Evolutionary conservation across 2,329 filamentous ascomycete species (phyloP).

Genomic region (Diaporthe citriasiana): DNA sequence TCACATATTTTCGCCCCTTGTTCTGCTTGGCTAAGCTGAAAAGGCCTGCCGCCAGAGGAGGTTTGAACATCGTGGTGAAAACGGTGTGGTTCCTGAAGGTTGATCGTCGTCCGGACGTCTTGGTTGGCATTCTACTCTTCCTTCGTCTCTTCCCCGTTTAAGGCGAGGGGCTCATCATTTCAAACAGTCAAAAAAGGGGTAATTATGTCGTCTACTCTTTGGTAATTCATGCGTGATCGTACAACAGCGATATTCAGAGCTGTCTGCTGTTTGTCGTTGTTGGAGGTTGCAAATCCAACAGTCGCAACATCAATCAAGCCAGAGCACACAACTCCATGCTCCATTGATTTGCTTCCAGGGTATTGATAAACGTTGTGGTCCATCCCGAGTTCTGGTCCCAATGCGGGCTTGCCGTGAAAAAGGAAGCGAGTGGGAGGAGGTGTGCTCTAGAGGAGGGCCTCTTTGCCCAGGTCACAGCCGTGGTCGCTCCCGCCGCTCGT

Average conservation of each 20-base stretch:
- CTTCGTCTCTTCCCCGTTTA: neutral
- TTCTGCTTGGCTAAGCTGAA: neutral
- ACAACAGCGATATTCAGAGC: slow-evolving; percentile 7
- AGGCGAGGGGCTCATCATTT: neutral
- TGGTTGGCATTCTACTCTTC: neutral
- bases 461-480: slow-evolving; percentile 3
- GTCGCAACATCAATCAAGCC: neutral
- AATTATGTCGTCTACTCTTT: neutral
- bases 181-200: neutral
- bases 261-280: neutral
- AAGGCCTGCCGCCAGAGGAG: neutral
- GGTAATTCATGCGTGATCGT: slow-evolving; percentile 7
- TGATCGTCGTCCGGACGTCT: neutral
- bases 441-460: neutral
- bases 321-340: neutral
- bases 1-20: neutral
- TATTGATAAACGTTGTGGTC: neutral
- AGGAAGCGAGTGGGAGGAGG: too few relatives aligned
- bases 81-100: neutral
- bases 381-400: neutral
- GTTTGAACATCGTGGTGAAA: too few relatives aligned
- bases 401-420: neutral
- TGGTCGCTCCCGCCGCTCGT: slow-evolving; percentile 8
- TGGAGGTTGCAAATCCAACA: neutral
- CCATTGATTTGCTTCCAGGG: neutral